These are phyloP conservation scores for Populus pruinosa DNA, from an alignment of 345 rosid species.

Conservation along the genomic window DNA sequence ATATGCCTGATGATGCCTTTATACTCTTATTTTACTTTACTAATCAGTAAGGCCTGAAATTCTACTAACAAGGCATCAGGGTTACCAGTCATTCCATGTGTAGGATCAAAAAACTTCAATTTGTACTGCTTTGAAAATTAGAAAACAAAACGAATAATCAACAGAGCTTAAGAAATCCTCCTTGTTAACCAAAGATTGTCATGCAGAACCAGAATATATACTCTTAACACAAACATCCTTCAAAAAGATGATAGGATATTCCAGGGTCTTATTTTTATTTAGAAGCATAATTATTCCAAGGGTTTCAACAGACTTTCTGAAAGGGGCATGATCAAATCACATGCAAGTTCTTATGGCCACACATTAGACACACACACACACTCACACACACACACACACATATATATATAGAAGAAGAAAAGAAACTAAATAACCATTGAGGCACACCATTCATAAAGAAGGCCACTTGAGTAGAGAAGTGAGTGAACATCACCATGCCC, in stretches of 20 bases:
- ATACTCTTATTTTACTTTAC: no score
- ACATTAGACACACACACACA: no score
- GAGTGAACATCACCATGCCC: slow-evolving; percentile 98
- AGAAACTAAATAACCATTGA: slow-evolving; percentile 14
- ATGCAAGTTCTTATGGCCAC: background rate
- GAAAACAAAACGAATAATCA: background rate
- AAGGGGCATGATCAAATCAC: background rate
- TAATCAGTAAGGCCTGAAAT: no score
- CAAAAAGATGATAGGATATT: background rate
- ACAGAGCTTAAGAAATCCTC: background rate
- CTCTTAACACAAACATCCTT: background rate
- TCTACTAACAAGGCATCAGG: no score
- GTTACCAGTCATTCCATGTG: no score
- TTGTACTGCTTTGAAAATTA: no score
- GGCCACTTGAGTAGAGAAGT: slow-evolving; percentile 84
- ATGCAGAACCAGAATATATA: background rate
- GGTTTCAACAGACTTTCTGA: background rate
- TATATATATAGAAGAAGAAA: background rate
- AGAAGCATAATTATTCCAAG: background rate
- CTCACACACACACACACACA: no score
- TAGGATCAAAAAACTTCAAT: background rate
- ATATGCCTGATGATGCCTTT: no score
- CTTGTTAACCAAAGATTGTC: background rate
- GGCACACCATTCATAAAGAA: slow-evolving; percentile 63
- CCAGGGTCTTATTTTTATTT: background rate